Base-by-base conservation (phyloP, 2,329 filamentous ascomycete species). In the Arthrinium puccinioides region DNA sequence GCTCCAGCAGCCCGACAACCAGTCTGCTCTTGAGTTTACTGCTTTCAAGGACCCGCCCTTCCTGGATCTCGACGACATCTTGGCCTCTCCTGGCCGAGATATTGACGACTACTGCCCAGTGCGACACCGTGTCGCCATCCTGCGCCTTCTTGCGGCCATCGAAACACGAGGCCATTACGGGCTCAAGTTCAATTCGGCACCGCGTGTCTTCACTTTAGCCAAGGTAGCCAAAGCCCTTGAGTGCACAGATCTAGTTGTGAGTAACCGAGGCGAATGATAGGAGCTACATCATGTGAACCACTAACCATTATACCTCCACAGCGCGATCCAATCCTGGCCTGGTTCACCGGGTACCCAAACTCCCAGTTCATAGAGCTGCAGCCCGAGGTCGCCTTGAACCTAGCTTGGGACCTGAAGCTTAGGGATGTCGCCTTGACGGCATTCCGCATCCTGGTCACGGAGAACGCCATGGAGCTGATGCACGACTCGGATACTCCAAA, bases 121-220 rank as follows among this genome's bases (percentile, higher is more conserved):
- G 7, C 73, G 82, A 3, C 82, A 86, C 50, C 64, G 75, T 10
- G 72, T 71, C 20, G 72, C 72, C 15, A 76, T 92, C 23, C 66
- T 84, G 31, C 69, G 79, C 2, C 60, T 86, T 1, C 61, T 86
- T 4, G 66, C 74, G 47, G 64, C 71, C 9, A 69, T 85, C 27
- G 66, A 76, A 44, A 20, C 4, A 5, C 23, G 18, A 16, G 19
- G 7, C 9, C 10, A 16, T 5, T 10, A 9, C 18, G 72, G 71
- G 3, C 62, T 70, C 4, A 60, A 68, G 2, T 54, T 87, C 11
- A 73, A 85, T 54, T 84, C 80, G 0, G 81, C 82, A 1, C 66
- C 72, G 9, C 77, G 82, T 11, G 59, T 83, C 25, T 85, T 77
- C 69, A 84, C 80, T 0, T 65, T 84, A n/a, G 72, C 76, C 23